Conservation (phyloP, 2,329 filamentous ascomycete genomes). For the Aspergillus vadensis region DNA sequence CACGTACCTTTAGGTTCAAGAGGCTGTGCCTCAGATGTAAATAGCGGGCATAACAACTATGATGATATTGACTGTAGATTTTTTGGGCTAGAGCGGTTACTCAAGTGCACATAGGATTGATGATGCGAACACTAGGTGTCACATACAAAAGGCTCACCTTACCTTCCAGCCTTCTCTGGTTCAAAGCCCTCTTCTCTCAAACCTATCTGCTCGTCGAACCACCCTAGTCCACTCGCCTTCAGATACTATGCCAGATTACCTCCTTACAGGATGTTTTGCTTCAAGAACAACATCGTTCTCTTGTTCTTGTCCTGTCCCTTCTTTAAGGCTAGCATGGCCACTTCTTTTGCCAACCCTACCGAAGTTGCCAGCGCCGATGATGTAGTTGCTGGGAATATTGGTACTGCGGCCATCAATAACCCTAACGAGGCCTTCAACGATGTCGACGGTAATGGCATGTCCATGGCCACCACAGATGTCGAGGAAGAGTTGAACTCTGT, state of each 20-base stretch:
- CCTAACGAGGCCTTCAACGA: not conserved
- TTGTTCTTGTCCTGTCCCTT: not conserved
- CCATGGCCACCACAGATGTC: not conserved
- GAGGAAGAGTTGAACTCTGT: not conserved
- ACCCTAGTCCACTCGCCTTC: not conserved
- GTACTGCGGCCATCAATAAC: not conserved
- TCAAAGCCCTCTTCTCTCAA: not conserved
- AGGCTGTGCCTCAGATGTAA: no score
- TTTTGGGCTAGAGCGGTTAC: not conserved
- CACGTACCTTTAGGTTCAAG: not conserved
- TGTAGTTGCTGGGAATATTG: not conserved
- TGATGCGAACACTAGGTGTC: no score
- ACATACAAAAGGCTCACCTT: not conserved
- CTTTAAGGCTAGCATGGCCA: not conserved
- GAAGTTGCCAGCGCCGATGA: not conserved
- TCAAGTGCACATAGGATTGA: not conserved
- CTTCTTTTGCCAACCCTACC: not conserved
- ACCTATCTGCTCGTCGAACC: not conserved
- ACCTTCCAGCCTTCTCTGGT: not conserved
- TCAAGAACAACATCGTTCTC: not conserved
- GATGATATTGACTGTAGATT: not conserved
- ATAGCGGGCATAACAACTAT: not conserved
- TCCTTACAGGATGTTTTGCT: not conserved
- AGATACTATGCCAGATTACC: no score
- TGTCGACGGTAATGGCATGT: not conserved